These are phyloP conservation scores for Symmetrospora coprosmae DNA, from an alignment of 768 basidiomycete species.

Conservation along the genomic window DNA sequence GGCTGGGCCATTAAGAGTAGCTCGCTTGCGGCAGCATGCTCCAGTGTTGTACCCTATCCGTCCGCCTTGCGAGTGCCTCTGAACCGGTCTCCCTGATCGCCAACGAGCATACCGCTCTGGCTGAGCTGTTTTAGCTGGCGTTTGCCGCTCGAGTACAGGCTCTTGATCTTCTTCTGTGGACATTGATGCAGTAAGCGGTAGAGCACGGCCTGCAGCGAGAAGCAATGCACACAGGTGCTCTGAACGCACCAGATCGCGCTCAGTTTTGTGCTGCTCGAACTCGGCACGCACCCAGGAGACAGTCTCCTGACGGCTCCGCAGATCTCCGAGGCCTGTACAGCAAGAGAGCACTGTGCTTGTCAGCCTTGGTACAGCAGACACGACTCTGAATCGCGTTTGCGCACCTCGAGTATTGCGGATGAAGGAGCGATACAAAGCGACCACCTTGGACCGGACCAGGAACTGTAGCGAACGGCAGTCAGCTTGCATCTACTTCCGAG, in stretches of 20 bases:
- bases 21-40: too few species aligned
- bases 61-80: too few species aligned
- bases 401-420: slow-evolving; percentile 24
- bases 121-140: slow-evolving; percentile 29
- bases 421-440: slow-evolving; percentile 29
- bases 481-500: background rate
- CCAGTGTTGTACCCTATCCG: too few species aligned
- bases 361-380: too few species aligned
- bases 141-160: slow-evolving; percentile 24
- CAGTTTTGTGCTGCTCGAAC: slow-evolving; percentile 26
- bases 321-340: slow-evolving; percentile 17
- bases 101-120: slow-evolving; percentile 26
- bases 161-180: slow-evolving; percentile 25
- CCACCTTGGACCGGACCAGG: slow-evolving; percentile 25
- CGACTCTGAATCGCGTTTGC: too few species aligned
- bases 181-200: fast-evolving
- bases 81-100: slow-evolving; percentile 20
- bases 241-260: slow-evolving; percentile 25
- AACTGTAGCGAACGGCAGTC: slow-evolving; percentile 19
- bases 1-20: too few species aligned
- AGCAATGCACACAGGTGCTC: background rate
- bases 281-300: slow-evolving; percentile 26
- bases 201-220: background rate
- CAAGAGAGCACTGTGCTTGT: background rate
- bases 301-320: slow-evolving; percentile 24